A percentile compares a stretch with the other conserved stretches of the same genome.
These are phyloP conservation scores for Ligustrum vulgare DNA, from an alignment of 257 asterid species.

Conservation along the genomic window DNA sequence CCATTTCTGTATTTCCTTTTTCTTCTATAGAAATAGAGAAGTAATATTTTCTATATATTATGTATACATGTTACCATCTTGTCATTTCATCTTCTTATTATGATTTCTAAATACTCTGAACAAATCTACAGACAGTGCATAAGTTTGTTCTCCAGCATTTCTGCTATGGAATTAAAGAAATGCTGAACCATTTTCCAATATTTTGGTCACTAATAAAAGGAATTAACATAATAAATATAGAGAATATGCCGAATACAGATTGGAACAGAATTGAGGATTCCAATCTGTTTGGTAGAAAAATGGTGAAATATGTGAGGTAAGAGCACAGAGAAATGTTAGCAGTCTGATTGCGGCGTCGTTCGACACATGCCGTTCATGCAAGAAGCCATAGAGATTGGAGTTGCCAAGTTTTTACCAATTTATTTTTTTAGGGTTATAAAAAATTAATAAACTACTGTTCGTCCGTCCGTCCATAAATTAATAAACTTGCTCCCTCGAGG, in stretches of 20 bases:
- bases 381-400: neutral
- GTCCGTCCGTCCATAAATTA: too few species aligned
- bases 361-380: slow-evolving; percentile 38
- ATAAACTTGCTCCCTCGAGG: too few species aligned
- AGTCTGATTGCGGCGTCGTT: slow-evolving; percentile 25
- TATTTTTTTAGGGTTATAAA: too few species aligned
- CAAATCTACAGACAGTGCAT: neutral
- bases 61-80: slow-evolving; percentile 18
- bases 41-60: neutral
- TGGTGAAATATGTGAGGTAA: slow-evolving; percentile 10
- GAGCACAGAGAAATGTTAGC: neutral
- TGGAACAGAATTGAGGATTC: neutral
- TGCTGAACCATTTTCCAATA: neutral
- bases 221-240: neutral
- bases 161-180: neutral
- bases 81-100: neutral
- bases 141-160: neutral
- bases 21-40: slow-evolving; percentile 12
- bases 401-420: neutral
- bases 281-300: slow-evolving; percentile 26
- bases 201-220: neutral
- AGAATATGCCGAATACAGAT: neutral
- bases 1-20: neutral
- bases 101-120: neutral
- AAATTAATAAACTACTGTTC: too few species aligned